These are phyloP conservation scores for Skeletonema marinoi DNA, from an alignment of 108 stramenopile species.

Conservation along the genomic window DNA sequence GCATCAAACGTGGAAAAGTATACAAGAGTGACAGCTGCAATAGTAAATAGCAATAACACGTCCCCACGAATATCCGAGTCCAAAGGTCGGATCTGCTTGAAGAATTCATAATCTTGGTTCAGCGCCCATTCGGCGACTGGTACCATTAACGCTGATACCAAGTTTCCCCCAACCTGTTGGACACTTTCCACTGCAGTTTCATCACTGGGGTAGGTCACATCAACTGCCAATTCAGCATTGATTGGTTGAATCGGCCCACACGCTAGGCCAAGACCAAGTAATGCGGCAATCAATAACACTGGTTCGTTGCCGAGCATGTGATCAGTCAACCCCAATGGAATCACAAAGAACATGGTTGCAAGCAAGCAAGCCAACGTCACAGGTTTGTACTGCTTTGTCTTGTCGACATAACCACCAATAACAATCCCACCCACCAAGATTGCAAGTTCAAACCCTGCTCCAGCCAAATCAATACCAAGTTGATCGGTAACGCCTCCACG, in stretches of 20 bases:
- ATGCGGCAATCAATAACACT: slow-evolving; percentile 41
- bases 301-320: slow-evolving; percentile 56
- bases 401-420: slow-evolving; percentile 86
- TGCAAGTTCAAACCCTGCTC: slow-evolving; percentile 87
- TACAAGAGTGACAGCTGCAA: slow-evolving; percentile 47
- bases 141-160: slow-evolving; percentile 55
- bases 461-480: slow-evolving; percentile 80
- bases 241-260: slow-evolving; percentile 69
- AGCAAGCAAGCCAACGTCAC: slow-evolving; percentile 79
- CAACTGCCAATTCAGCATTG: slow-evolving; percentile 70
- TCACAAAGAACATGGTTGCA: slow-evolving; percentile 56
- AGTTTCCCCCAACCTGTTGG: slow-evolving; percentile 64
- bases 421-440: slow-evolving; percentile 87
- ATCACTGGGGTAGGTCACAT: slow-evolving; percentile 64
- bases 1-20: slow-evolving; percentile 58
- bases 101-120: slow-evolving; percentile 53
- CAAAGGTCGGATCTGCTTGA: slow-evolving; percentile 37
- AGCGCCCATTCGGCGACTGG: slow-evolving; percentile 59
- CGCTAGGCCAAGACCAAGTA: slow-evolving; percentile 52
- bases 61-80: slow-evolving; percentile 57
- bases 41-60: slow-evolving; percentile 47
- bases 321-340: slow-evolving; percentile 59
- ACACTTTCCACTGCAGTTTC: slow-evolving; percentile 69
- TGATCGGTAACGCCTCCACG: slow-evolving; percentile 81
- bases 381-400: slow-evolving; percentile 84